phyloP scores from a whole-genome alignment of 176 grass and related monocot species.

The Echinochloa phyllopogon region DNA sequence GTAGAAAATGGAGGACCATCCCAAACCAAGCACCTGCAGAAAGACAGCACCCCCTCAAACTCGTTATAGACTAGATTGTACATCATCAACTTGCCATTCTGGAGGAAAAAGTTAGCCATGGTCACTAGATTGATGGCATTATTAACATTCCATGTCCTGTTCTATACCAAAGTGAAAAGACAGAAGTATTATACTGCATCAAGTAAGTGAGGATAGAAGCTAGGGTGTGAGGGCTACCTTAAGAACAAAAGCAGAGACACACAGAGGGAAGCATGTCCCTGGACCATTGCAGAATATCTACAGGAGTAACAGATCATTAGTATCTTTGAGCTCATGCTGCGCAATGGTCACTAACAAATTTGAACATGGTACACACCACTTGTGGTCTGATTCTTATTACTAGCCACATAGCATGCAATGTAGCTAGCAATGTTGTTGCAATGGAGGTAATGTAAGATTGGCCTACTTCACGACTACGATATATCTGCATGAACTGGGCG shows the following conservation, averaged over 20 bases:
- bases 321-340: slow-evolving; percentile 28
- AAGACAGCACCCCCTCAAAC: slow-evolving; percentile 23
- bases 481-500: slow-evolving; percentile 81
- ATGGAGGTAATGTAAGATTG: slow-evolving; percentile 92
- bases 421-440: slow-evolving; percentile 79
- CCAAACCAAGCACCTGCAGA: slow-evolving; percentile 65
- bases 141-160: neutral
- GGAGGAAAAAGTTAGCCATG: neutral
- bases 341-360: slow-evolving; percentile 15
- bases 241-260: slow-evolving; percentile 73
- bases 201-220: slow-evolving; percentile 1
- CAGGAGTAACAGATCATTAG: slow-evolving; percentile 36
- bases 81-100: neutral
- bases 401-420: slow-evolving; percentile 81
- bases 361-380: slow-evolving; percentile 62
- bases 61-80: neutral
- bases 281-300: slow-evolving; percentile 98
- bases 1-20: slow-evolving; percentile 85
- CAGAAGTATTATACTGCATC: neutral
- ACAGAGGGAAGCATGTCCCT: slow-evolving; percentile 87
- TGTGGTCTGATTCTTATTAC: slow-evolving; percentile 83
- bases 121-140: neutral
- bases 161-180: neutral
- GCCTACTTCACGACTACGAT: slow-evolving; percentile 93
- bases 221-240: slow-evolving; percentile 59